Evolutionary conservation across 2,329 filamentous ascomycete genomes (phyloP), one percentile per base, ranked within the genome.

Genomic region (Colletotrichum falcatum): DNA sequence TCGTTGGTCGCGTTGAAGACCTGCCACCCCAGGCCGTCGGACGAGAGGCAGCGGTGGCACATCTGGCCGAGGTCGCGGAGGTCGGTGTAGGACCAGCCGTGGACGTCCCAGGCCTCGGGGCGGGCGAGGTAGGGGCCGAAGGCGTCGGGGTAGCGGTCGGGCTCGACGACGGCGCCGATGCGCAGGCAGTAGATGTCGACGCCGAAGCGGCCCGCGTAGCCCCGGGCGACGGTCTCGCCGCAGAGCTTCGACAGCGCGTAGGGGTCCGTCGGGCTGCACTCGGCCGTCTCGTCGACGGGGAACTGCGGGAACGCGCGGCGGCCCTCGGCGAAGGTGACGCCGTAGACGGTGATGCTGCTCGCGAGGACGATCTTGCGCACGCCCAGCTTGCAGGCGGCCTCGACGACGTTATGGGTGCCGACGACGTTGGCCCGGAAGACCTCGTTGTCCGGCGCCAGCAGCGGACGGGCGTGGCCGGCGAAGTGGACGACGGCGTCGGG

Each of bases 1-100:
- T 89, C 84, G 74, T 91, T 91, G 0, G 88, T 89, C 1, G 88
- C 89, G 75, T 91, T 91, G 78, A 91, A 91, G 0, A 90, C 79
- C 75, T 91, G 88, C 73, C 89, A 91, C 0, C 89, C 89, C 12
- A 91, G 74, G 0, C 86, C 88, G 74, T 83, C 82, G 73, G 84
- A 87, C 70, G 83, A 73, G 5, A 90, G 81, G 23, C 82, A 84
- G 11, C 87, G 74, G 72, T 90, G 81, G 75, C 87, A 90, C 66
- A 91, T 90, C 77, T 88, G 86, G 0, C 88, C 89, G 3, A 91
- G 76, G 74, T 91, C 89, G 5, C 88, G 78, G 0, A 87, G 87
- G 76, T 91, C 89, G 28, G 88, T 89, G 76, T 91, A 91, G 28
- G 83, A 85, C 89, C 89, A 91, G 0, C 86, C 89, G 75, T 90